phyloP scores from a whole-genome alignment of 768 basidiomycete species.

The Rhodotorula babjevae region DNA sequence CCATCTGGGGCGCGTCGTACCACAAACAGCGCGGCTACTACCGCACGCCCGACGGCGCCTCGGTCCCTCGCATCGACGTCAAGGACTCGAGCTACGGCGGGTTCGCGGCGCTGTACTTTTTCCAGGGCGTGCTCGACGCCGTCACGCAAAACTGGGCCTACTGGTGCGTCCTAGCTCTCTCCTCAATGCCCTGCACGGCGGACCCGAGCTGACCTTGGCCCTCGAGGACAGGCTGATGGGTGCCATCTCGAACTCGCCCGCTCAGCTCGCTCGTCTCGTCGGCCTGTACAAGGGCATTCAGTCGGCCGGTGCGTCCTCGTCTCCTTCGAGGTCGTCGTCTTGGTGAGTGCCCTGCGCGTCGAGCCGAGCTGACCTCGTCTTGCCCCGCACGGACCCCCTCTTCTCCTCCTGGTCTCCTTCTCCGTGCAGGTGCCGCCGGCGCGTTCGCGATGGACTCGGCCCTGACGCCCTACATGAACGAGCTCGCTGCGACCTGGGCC shows the following conservation, averaged over 20 bases:
- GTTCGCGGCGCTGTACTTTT: conserved; percentile 54
- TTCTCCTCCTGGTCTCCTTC: no score
- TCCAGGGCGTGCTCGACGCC: conserved; percentile 69
- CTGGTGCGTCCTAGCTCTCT: background rate
- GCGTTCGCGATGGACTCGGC: conserved; percentile 33
- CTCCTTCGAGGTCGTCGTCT: no score
- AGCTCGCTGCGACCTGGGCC: conserved; percentile 24
- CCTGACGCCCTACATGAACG: background rate
- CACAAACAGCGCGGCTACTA: conserved; percentile 63
- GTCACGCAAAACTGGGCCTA: conserved; percentile 66
- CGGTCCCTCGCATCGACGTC: conserved; percentile 58
- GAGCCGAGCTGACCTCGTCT: no score
- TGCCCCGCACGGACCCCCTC: no score
- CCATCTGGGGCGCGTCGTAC: conserved; percentile 62
- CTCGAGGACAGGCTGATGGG: conserved; percentile 47
- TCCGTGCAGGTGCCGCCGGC: conserved; percentile 34
- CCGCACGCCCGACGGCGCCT: conserved; percentile 54
- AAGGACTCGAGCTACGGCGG: conserved; percentile 56
- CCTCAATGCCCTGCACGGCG: no score
- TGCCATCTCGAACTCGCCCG: conserved; percentile 76
- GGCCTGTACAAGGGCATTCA: conserved; percentile 54
- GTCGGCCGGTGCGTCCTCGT: conserved; percentile 9
- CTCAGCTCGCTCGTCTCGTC: conserved; percentile 70
- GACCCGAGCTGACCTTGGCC: no score
- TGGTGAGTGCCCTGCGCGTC: no score